Percentiles rank a stretch among this genome's conserved stretches.
phyloP scores from a whole-genome alignment of 75 land plant genomes.

The Picea sitchensis region DNA sequence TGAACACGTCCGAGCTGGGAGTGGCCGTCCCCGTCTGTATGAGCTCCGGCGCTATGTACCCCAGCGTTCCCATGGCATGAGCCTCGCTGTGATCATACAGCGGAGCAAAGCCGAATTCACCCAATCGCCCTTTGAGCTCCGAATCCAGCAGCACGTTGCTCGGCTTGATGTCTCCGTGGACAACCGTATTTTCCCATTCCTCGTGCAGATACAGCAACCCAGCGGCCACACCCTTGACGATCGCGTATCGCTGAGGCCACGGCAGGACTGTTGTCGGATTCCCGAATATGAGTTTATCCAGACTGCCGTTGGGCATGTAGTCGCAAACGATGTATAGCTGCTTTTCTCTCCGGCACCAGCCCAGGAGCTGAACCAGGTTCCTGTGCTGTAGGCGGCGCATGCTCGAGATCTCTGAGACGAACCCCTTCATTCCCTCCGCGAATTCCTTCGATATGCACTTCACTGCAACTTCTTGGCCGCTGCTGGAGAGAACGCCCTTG shows the following conservation, averaged over 20 bases:
- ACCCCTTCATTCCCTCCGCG: slow-evolving; percentile 50
- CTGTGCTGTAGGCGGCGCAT: slow-evolving; percentile 61
- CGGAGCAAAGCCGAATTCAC: slow-evolving; percentile 37
- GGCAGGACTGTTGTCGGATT: slow-evolving; percentile 7
- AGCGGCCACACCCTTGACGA: slow-evolving; percentile 44
- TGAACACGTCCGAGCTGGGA: slow-evolving; percentile 29
- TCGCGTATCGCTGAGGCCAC: slow-evolving; percentile 40
- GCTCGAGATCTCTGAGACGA: slow-evolving; percentile 57
- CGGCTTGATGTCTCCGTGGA: slow-evolving; percentile 36
- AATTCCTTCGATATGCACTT: slow-evolving; percentile 36
- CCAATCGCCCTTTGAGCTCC: slow-evolving; percentile 25
- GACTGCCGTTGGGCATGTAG: slow-evolving; percentile 54
- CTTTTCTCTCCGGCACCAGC: slow-evolving; percentile 46
- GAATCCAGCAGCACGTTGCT: slow-evolving; percentile 31
- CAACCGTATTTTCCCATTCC: slow-evolving; percentile 14
- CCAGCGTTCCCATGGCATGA: slow-evolving; percentile 28
- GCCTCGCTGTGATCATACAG: slow-evolving; percentile 27
- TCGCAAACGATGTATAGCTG: slow-evolving; percentile 47
- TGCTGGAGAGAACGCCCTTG: slow-evolving; percentile 24
- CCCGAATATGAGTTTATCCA: slow-evolving; percentile 35
- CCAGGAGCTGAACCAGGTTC: slow-evolving; percentile 55
- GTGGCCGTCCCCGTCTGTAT: slow-evolving; percentile 32
- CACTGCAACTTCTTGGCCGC: slow-evolving; percentile 36
- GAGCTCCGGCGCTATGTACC: slow-evolving; percentile 41
- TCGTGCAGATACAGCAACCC: slow-evolving; percentile 26